Conservation (phyloP, 208 protist genomes). For the Leishmania tarentolae region DNA sequence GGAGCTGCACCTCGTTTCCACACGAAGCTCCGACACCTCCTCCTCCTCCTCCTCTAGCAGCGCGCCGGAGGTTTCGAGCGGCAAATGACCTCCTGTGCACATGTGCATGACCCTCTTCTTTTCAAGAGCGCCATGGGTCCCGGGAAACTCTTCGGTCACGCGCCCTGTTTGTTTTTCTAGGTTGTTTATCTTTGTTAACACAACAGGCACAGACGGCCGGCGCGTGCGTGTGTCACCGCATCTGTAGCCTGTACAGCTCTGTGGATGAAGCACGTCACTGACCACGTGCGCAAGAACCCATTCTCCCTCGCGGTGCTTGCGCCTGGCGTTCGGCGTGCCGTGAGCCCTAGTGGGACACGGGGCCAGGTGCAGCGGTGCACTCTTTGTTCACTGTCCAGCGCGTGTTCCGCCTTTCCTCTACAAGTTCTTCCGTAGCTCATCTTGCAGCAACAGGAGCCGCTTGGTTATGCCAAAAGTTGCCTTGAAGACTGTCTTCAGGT, state of each 20-base stretch:
- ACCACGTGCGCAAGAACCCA: not conserved
- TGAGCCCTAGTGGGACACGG: not conserved
- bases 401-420: not conserved
- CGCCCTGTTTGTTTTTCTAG: not conserved
- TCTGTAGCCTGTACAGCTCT: not conserved
- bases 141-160: not conserved
- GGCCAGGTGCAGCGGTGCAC: not conserved
- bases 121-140: not conserved
- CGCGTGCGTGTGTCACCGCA: not conserved
- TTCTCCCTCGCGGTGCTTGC: not conserved
- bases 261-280: not conserved
- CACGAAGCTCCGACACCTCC: not conserved
- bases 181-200: not conserved
- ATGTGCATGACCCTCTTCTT: not conserved
- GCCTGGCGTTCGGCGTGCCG: too few relatives aligned
- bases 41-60: not conserved
- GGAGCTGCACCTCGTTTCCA: not conserved
- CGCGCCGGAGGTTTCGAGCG: not conserved
- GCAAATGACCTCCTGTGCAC: not conserved
- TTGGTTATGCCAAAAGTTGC: constrained; percentile 81
- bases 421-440: constrained; percentile 59
- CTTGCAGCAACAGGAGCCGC: constrained; percentile 77
- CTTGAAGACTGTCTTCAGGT: constrained; percentile 80
- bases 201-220: not conserved
- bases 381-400: not conserved